These are phyloP conservation scores for Diplodia seriata DNA, from an alignment of 2,329 filamentous ascomycete species.

Conservation along the genomic window DNA sequence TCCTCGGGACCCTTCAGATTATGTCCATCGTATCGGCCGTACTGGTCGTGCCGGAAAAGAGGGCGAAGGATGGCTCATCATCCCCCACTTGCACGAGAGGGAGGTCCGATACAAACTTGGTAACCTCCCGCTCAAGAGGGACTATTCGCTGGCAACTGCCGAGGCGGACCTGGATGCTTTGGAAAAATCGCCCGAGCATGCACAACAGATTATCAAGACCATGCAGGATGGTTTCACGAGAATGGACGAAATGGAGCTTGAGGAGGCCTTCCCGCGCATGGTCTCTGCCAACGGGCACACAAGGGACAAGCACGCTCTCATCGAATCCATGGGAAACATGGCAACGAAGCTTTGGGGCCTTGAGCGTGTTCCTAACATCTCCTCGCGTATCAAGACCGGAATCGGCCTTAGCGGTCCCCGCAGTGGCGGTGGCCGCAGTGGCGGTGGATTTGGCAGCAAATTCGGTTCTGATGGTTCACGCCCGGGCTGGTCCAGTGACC, in stretches of 20 bases:
- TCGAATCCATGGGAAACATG: conserved; percentile 55
- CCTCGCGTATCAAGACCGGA: neutral
- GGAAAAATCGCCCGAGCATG: conserved; percentile 50
- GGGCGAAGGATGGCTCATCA: conserved; percentile 73
- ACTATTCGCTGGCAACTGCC: conserved; percentile 60
- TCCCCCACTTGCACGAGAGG: conserved; percentile 62
- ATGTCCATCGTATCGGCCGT: conserved; percentile 60
- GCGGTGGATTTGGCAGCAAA: neutral
- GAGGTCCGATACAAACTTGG: conserved; percentile 60
- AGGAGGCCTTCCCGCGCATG: neutral
- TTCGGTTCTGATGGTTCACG: neutral
- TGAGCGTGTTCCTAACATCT: conserved; percentile 42
- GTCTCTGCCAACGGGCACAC: neutral
- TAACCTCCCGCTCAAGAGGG: conserved; percentile 63
- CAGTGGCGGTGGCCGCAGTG: neutral
- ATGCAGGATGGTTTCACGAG: neutral
- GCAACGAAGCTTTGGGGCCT: conserved; percentile 58
- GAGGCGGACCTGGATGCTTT: conserved; percentile 44
- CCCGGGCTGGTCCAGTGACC: too few species aligned
- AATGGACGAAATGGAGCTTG: neutral
- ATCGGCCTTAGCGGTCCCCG: neutral
- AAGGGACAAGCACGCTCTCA: conserved; percentile 49
- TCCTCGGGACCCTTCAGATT: conserved; percentile 54
- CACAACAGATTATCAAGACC: neutral
- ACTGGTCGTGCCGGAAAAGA: conserved; percentile 72